Base-by-base conservation (phyloP, 306 rosid species). In the Neltuma alba region DNA sequence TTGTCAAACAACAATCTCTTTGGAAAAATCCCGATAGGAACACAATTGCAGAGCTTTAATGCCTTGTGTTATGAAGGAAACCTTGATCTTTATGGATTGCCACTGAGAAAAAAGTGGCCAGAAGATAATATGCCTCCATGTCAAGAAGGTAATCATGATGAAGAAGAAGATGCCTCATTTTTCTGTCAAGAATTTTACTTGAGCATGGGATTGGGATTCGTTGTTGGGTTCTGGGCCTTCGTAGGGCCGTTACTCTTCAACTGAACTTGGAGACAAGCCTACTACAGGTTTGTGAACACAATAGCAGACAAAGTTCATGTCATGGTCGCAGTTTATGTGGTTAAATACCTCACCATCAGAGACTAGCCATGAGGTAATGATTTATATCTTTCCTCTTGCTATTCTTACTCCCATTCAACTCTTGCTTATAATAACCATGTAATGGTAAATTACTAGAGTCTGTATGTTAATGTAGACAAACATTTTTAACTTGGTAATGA, bases 1-100 rank as follows among this genome's bases (percentile, higher is more conserved):
- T 47, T 79, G 73, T 79, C 75, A 73, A 27, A 63, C 27, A 80
- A 80, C n/a, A 30, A n/a, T n/a, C n/a, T n/a, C n/a, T n/a, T n/a
- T n/a, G 75, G 83, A 9, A 38, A 74, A 14, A 80, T 80, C 31
- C 79, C 83, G 2, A 3, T n/a, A 34, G 79, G 83, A 27, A 63
- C 79, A 14, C 83, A 64, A 6, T 3, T 80, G 33, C 79, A 73
- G 27, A 4, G 63, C 7, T 69, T 73, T 62, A 13, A 50, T 9
- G 58, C 47, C 2, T 63, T 74, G 15, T 6, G 21, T 41, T 75
- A 75, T 18, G 71, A 60, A 28, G 40, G 55, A 28, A 75, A 75
- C 9, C 12, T 8, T 4, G 16, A 70, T 55, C 76, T 78, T 0
- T 78, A 76, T 44, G 50, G 50, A 44, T 8, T 44, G 50, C 50